Evolutionary conservation across 305 asterid species (phyloP), one percentile per base, ranked within the genome.

Genomic region (Striga hermonthica): DNA sequence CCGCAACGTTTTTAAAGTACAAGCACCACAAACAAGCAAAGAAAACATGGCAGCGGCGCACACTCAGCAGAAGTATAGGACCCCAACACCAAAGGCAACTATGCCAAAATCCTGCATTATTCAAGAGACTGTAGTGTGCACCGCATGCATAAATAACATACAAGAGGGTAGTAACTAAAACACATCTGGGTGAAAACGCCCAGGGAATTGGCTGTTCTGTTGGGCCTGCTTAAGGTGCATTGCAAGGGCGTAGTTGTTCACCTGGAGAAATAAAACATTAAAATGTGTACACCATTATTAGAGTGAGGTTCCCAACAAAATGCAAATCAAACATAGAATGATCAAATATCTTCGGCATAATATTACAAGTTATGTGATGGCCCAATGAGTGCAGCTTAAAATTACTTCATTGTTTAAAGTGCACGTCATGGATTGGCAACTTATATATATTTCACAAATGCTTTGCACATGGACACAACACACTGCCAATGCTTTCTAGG

Each of bases 221-320:
- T 89, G 95, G 67, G 96, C 96, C 78, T 84, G 95, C 82, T 91
- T 89, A 64, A 89, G 92, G 79, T 91, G 98, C 96, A 89, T 78
- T 9, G 92, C 71, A 22, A 91, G 92, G 61, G 96, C 90, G 49
- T 89, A 91, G 70, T 89, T 89, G 81, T 82, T 84, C 11, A 88
- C 85, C 98, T 91, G 86, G 59, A 76, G 52, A 49, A 22, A 22
- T 22, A 22, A 34, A 55, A 39, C 16, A 50, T 28, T 64, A 35
- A 48, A 68, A 37, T 9, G 62, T 15, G 49, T 66, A 56, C 45
- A 56, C 45, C 12, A 43, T 54, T 22, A 7, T 39, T 38, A 14
- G 37, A 13, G 31, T 37, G 34, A 54, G 48, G 3, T 22, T 38
- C 61, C 10, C 41, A 43, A 43, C 16, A 58, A 37, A 54, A 54